Conservation (phyloP, 1,284 basidiomycete genomes). For the Cutaneotrichosporon spelunceum region DNA sequence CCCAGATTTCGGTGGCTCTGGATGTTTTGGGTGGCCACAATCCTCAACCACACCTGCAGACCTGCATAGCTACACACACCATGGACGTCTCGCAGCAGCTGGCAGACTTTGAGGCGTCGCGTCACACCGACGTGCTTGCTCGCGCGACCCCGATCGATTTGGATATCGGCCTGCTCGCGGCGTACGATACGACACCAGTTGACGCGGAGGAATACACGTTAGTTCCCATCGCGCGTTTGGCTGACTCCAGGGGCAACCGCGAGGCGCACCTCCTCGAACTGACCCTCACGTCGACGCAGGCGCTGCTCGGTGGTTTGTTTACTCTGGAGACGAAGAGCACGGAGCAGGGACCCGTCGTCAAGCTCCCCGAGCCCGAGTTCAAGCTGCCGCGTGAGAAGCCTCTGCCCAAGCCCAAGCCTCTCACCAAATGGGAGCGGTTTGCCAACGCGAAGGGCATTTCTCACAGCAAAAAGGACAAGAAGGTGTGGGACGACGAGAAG, state of each 20-base stretch:
- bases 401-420: constrained; percentile 84
- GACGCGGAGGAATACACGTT: constrained; percentile 75
- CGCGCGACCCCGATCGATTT: constrained; percentile 77
- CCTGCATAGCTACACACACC: constrained; percentile 6
- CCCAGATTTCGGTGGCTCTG: background rate
- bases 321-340: constrained; percentile 68
- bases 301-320: constrained; percentile 76
- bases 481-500: constrained; percentile 89
- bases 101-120: constrained; percentile 40
- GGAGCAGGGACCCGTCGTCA: constrained; percentile 77
- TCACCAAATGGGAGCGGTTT: constrained; percentile 96
- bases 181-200: constrained; percentile 82
- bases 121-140: constrained; percentile 56
- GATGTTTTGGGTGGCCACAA: constrained; percentile 7
- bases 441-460: constrained; percentile 92
- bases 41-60: background rate
- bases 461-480: constrained; percentile 72
- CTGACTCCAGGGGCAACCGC: constrained; percentile 60
- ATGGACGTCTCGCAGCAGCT: constrained; percentile 49
- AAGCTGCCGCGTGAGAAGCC: constrained; percentile 85
- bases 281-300: constrained; percentile 81
- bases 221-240: constrained; percentile 34
- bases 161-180: constrained; percentile 77
- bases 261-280: constrained; percentile 76
- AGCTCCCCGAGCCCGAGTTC: constrained; percentile 72